Conservation (phyloP, 1,139 yeast genomes). For the Saccharomyces hybrid region DNA sequence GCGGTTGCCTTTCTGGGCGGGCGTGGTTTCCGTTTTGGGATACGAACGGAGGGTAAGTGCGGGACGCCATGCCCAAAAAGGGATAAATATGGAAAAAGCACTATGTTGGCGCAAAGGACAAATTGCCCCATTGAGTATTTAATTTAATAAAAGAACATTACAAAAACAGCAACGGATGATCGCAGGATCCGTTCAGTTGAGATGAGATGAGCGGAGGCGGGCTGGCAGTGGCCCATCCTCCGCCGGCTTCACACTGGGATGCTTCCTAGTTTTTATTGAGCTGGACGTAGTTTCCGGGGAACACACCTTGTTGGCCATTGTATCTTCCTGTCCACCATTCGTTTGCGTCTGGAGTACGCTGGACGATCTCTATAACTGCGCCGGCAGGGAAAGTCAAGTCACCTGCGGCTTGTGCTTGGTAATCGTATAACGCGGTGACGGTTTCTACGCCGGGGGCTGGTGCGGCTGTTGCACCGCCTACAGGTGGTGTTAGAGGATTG, state of each 20-base stretch:
- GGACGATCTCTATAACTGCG: slow-evolving; percentile 71
- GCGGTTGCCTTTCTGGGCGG: not conserved
- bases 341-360: slow-evolving; percentile 72
- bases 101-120: not conserved
- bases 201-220: not conserved
- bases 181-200: slow-evolving; percentile 8
- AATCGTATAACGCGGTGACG: slow-evolving; percentile 71
- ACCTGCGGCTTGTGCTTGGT: slow-evolving; percentile 80
- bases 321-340: slow-evolving; percentile 98
- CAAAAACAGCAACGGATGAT: not conserved
- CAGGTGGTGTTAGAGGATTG: slow-evolving; percentile 12
- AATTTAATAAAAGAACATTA: not conserved
- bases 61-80: not conserved
- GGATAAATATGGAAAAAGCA: not conserved
- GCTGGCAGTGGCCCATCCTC: too few species aligned
- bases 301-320: slow-evolving; percentile 82
- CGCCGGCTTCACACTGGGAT: not conserved
- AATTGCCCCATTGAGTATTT: not conserved
- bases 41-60: not conserved
- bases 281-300: slow-evolving; percentile 94
- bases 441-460: slow-evolving; percentile 42
- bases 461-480: slow-evolving; percentile 27
- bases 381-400: slow-evolving; percentile 86
- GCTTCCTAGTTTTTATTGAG: slow-evolving; percentile 33
- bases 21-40: not conserved